Conservation (phyloP, 202 grass and related monocot genomes). For the Brachypodium distachyon region DNA sequence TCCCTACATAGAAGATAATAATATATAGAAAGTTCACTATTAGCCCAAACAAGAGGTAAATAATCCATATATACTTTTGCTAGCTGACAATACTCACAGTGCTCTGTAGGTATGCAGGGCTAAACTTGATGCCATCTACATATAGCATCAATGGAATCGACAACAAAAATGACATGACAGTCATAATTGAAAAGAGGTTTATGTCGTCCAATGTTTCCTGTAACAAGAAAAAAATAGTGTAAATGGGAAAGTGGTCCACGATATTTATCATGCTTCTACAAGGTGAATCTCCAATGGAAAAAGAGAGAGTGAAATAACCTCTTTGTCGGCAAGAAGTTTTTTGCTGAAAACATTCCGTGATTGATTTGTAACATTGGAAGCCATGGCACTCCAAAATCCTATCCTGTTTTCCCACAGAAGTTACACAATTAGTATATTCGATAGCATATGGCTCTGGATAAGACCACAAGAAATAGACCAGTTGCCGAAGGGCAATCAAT, state of each 20-base stretch:
- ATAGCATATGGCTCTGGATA: background rate
- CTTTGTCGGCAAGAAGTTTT: slow-evolving; percentile 53
- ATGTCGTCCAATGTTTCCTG: slow-evolving; percentile 69
- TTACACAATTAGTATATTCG: background rate
- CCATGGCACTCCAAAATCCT: slow-evolving; percentile 99
- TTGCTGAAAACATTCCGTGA: slow-evolving; percentile 95
- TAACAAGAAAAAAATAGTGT: background rate
- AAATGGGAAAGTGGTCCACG: background rate
- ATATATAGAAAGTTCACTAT: background rate
- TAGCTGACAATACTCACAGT: slow-evolving; percentile 33
- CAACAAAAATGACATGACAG: slow-evolving; percentile 78
- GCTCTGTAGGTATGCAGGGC: slow-evolving; percentile 63
- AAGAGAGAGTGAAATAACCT: slow-evolving; percentile 30
- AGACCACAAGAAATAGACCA: background rate
- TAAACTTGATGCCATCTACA: slow-evolving; percentile 83
- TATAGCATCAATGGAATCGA: slow-evolving; percentile 52
- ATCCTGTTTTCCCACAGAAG: slow-evolving; percentile 41
- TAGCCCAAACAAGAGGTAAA: background rate
- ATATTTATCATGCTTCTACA: background rate
- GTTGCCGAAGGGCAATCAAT: background rate
- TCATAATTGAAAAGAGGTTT: slow-evolving; percentile 91
- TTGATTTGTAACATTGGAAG: slow-evolving; percentile 86
- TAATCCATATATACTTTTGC: background rate
- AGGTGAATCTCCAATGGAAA: background rate
- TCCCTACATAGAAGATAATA: slow-evolving; percentile 33